A percentile compares a stretch with the other conserved stretches of the same genome.
These are phyloP conservation scores for Hylodesmum podocarpum DNA, from an alignment of 306 rosid species.

Conservation along the genomic window DNA sequence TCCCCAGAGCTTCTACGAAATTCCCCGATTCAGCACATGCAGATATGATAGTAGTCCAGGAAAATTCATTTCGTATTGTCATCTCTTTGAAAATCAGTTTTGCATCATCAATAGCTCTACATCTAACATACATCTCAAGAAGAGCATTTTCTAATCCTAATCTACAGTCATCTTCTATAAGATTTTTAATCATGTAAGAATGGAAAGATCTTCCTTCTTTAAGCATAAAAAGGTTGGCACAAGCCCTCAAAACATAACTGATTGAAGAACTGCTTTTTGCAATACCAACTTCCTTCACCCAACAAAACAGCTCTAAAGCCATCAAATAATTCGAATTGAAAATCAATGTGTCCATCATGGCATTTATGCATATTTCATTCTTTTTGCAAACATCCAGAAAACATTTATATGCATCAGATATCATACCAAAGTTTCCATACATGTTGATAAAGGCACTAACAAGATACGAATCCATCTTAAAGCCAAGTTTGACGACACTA, in stretches of 20 bases:
- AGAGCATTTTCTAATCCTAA: slow-evolving; percentile 43
- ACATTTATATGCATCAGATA: slow-evolving; percentile 39
- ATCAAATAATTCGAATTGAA: slow-evolving; percentile 30
- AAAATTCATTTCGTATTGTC: slow-evolving; percentile 37
- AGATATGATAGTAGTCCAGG: slow-evolving; percentile 44
- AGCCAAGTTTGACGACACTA: slow-evolving; percentile 41
- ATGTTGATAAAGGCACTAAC: slow-evolving; percentile 49
- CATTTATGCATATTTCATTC: slow-evolving; percentile 39
- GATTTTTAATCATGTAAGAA: slow-evolving; percentile 30
- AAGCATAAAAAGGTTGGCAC: slow-evolving; percentile 35
- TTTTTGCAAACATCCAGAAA: slow-evolving; percentile 34
- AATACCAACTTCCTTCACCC: slow-evolving; percentile 38
- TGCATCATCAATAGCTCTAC: slow-evolving; percentile 36
- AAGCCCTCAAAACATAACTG: slow-evolving; percentile 38
- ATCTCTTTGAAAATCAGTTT: slow-evolving; percentile 36
- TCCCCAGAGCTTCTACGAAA: slow-evolving; percentile 30
- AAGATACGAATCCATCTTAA: slow-evolving; percentile 40
- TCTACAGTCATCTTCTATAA: slow-evolving; percentile 30
- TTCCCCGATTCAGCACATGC: slow-evolving; percentile 38
- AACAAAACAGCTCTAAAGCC: slow-evolving; percentile 37
- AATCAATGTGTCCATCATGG: slow-evolving; percentile 41
- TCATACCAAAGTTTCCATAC: slow-evolving; percentile 47
- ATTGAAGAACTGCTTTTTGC: slow-evolving; percentile 27
- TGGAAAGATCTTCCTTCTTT: slow-evolving; percentile 45
- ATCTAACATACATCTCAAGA: slow-evolving; percentile 45